Evolutionary conservation across 2,329 filamentous ascomycete genomes (phyloP).

Genomic region (Tolypocladium pustulatum): DNA sequence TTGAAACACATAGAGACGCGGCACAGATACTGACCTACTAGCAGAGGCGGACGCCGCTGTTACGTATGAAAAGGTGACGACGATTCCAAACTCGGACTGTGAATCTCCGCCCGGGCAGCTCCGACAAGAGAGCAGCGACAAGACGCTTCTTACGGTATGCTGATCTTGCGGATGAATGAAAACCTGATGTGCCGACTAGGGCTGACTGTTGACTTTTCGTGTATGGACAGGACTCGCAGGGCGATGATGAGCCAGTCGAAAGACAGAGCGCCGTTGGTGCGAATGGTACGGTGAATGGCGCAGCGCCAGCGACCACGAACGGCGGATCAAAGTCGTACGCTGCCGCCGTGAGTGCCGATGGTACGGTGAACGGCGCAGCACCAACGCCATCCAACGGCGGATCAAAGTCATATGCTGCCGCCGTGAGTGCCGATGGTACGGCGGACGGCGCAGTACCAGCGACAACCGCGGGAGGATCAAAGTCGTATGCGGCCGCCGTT

Average conservation of each 20-base stretch:
- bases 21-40: constrained; percentile 4
- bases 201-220: background rate
- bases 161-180: background rate
- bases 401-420: constrained; percentile 10
- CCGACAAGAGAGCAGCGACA: constrained; percentile 1
- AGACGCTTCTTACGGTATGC: background rate
- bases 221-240: background rate
- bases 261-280: background rate
- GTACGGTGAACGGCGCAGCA: background rate
- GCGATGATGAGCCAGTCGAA: background rate
- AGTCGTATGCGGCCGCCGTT: too few relatives aligned
- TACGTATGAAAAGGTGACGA: constrained; percentile 12
- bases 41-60: constrained; percentile 4
- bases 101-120: constrained; percentile 4
- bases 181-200: background rate
- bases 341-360: constrained; percentile 2
- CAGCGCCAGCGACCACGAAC: background rate
- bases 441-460: too few relatives aligned
- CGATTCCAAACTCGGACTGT: constrained; percentile 9
- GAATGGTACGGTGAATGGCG: background rate
- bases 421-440: background rate
- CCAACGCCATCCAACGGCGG: background rate
- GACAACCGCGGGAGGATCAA: too few relatives aligned
- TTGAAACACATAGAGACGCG: background rate
- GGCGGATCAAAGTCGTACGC: constrained; percentile 10